Percentiles rank a stretch among this genome's conserved stretches.
These are phyloP conservation scores for Nakazawaea pomicola DNA, from an alignment of 805 yeast genomes.

Conservation along the genomic window DNA sequence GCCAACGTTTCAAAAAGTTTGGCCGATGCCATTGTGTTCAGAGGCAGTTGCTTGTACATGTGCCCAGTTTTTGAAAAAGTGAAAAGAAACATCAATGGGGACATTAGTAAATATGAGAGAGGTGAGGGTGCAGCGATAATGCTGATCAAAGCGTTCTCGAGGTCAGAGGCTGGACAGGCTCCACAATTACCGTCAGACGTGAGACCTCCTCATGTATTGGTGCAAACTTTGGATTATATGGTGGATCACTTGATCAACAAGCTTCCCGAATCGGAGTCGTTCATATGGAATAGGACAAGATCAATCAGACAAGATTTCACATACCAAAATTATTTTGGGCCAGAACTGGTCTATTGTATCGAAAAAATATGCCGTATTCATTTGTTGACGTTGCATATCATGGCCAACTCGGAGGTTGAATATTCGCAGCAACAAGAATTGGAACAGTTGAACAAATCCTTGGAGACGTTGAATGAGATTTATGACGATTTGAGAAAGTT, in stretches of 20 bases:
- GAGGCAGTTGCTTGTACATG: conserved; percentile 90
- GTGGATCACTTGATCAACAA: conserved; percentile 56
- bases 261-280: conserved; percentile 82
- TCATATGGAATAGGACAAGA: conserved; percentile 95
- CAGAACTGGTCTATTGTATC: conserved; percentile 89
- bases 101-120: conserved; percentile 73
- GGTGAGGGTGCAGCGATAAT: conserved; percentile 53
- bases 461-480: conserved; percentile 84
- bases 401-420: conserved; percentile 69
- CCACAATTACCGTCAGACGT: conserved; percentile 98
- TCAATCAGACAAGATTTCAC: conserved; percentile 97
- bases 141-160: conserved; percentile 87
- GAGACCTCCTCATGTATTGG: conserved; percentile 79
- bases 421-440: conserved; percentile 93
- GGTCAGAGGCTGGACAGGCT: conserved; percentile 98
- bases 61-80: conserved; percentile 93
- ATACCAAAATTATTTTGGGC: conserved; percentile 88
- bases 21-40: conserved; percentile 82
- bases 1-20: conserved; percentile 78
- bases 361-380: conserved; percentile 90
- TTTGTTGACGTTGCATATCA: conserved; percentile 70
- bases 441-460: conserved; percentile 88
- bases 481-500: conserved; percentile 72
- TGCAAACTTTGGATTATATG: conserved; percentile 64
- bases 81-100: conserved; percentile 80